phyloP scores from a whole-genome alignment of 2,329 filamentous ascomycete genomes.

The Fusarium piperis region DNA sequence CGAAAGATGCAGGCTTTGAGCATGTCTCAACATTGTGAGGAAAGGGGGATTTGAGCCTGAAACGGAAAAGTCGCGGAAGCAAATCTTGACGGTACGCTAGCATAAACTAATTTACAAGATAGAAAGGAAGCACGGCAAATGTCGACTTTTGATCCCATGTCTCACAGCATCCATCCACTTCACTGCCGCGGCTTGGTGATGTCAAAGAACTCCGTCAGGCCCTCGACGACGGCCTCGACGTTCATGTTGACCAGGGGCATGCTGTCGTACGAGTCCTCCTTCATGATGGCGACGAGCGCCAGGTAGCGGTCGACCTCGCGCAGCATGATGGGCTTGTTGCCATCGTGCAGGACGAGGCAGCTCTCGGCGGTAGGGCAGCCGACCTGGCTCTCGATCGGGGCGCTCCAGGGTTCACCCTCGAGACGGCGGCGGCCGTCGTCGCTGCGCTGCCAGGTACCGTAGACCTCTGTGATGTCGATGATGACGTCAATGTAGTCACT shows the following conservation, averaged over 20 bases:
- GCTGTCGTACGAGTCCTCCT: conserved; percentile 83
- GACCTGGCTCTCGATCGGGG: conserved; percentile 71
- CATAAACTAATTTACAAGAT: conserved; percentile 31
- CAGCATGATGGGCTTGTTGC: conserved; percentile 71
- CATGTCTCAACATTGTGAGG: neutral
- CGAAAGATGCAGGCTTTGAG: neutral
- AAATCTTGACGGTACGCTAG: conserved; percentile 33
- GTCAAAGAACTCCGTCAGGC: conserved; percentile 81
- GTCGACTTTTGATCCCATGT: neutral
- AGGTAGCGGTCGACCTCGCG: conserved; percentile 78
- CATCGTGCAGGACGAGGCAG: conserved; percentile 73
- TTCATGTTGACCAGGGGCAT: conserved; percentile 90
- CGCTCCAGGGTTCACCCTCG: conserved; percentile 69
- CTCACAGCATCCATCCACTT: neutral
- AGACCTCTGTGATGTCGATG: conserved; percentile 95
- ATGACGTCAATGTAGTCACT: conserved; percentile 99
- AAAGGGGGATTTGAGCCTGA: neutral
- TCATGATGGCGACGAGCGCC: conserved; percentile 86
- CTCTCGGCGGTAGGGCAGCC: conserved; percentile 74
- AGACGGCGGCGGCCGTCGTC: conserved; percentile 64
- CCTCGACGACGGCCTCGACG: conserved; percentile 82
- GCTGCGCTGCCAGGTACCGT: conserved; percentile 76
- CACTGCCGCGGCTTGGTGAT: conserved; percentile 68
- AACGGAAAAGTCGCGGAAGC: neutral
- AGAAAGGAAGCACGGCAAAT: conserved; percentile 12